Evolutionary conservation across 78 protist species (phyloP).

Genomic region (Dictyostelium brefeldianum): DNA sequence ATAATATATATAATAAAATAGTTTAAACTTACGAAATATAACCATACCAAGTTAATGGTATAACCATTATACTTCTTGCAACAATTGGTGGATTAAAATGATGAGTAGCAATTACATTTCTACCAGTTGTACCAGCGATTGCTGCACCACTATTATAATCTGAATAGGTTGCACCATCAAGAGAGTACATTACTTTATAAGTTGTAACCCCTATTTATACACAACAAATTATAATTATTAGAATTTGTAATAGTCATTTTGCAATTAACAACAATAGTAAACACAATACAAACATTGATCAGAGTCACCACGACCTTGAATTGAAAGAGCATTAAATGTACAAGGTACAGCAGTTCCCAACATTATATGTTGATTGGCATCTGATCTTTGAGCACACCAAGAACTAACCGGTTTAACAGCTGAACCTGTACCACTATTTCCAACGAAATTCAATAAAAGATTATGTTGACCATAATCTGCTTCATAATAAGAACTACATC

Average conservation of each 20-base stretch:
- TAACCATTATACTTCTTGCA: slow-evolving; percentile 39
- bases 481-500: too few species aligned
- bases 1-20: too few species aligned
- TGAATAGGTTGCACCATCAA: neutral
- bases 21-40: too few species aligned
- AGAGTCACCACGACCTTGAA: slow-evolving; percentile 24
- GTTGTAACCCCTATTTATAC: slow-evolving; percentile 22
- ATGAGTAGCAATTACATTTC: neutral
- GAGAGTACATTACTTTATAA: slow-evolving; percentile 1
- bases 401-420: neutral
- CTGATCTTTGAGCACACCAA: neutral
- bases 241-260: too few species aligned
- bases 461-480: too few species aligned
- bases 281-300: too few species aligned
- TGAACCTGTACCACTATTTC: too few species aligned
- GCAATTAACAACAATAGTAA: too few species aligned
- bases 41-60: neutral
- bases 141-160: neutral
- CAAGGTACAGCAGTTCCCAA: neutral
- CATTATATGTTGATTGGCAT: slow-evolving; percentile 3
- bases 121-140: neutral
- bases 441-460: too few species aligned
- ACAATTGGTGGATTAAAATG: slow-evolving; percentile 15
- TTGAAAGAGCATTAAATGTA: neutral
- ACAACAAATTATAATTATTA: too few species aligned